Base-by-base conservation (phyloP, 139 green algal species). In the Volvox reticuliferus region DNA sequence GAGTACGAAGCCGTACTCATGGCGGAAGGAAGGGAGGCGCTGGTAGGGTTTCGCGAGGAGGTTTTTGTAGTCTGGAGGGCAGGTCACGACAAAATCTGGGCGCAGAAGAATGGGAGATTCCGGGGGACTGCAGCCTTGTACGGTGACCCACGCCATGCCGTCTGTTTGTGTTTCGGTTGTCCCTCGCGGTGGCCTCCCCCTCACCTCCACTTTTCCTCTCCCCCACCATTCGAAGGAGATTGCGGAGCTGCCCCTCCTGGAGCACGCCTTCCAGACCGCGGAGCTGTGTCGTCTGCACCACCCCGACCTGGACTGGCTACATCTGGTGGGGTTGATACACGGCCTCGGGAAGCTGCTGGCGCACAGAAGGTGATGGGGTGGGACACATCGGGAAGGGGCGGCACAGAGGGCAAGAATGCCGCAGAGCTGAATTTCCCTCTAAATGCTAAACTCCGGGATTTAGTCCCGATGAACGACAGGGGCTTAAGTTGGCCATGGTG, bases 331-430 rank as follows among this genome's bases (percentile, higher is more conserved):
- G 36, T 94, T 99, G 62, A 93, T 99, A 14, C 96, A 98, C 80
- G 91, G 93, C 35, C 92, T 99, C 61, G 97, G 97, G 80, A 98
- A 98, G 92, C 93, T 99, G 88, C 95, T 99, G 77, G 93, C 95
- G n/a, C 97, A 99, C 92, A 81, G 79, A 1, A 90, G 69, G 90
- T 97, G 90, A 87, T 92, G 65, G n/a, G 26, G 69, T 14, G 44
- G 44, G 44, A 55, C 44, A 55, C 44, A 9, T 5, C 5, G 44
- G 44, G 44, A 55, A 55, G 5, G 44, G 44, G 44, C 44, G 9
- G 44, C 5, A 55, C 44, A 9, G 44, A 55, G 44, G 44, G 44
- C 44, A 55, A 55, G n/a, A n/a, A n/a, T n/a, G n/a, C n/a, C n/a
- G n/a, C 44, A 5, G 44, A 55, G 5, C 44, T 5, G 44, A n/a